A percentile compares a stretch with the other conserved stretches of the same genome.
Conservation (phyloP, 2,329 filamentous ascomycete species). For the Epichloe sp. region DNA sequence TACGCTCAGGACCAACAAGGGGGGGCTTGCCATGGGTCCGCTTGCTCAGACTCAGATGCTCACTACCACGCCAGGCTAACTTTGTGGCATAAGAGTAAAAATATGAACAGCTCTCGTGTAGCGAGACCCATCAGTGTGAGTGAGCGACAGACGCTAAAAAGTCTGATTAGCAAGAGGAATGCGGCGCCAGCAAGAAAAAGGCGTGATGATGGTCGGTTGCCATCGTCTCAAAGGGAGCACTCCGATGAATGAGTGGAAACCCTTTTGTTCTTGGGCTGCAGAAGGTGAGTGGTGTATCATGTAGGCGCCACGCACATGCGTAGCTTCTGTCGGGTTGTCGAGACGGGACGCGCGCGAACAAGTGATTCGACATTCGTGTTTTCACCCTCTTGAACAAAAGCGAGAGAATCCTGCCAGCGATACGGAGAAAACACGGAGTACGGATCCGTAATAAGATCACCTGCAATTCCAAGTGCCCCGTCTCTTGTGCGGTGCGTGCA, state of each 20-base stretch:
- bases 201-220: background rate
- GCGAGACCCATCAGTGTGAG: background rate
- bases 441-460: background rate
- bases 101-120: background rate
- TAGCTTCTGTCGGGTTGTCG: background rate
- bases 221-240: background rate
- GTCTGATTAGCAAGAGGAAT: conserved; percentile 3
- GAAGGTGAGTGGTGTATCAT: no score
- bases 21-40: conserved; percentile 4
- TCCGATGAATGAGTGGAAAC: background rate
- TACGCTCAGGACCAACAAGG: conserved; percentile 3
- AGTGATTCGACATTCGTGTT: background rate
- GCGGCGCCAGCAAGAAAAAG: background rate
- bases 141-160: background rate
- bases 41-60: background rate
- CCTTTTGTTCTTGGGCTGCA: background rate
- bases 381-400: background rate
- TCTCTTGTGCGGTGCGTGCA: background rate
- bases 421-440: background rate
- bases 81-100: background rate
- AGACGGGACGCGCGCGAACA: background rate
- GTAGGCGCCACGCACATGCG: background rate
- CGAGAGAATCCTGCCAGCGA: background rate
- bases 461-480: conserved; percentile 1
- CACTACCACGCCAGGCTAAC: conserved; percentile 1